Evolutionary conservation across 208 protist genomes (phyloP).

Genomic region (Hexamita inflata): DNA sequence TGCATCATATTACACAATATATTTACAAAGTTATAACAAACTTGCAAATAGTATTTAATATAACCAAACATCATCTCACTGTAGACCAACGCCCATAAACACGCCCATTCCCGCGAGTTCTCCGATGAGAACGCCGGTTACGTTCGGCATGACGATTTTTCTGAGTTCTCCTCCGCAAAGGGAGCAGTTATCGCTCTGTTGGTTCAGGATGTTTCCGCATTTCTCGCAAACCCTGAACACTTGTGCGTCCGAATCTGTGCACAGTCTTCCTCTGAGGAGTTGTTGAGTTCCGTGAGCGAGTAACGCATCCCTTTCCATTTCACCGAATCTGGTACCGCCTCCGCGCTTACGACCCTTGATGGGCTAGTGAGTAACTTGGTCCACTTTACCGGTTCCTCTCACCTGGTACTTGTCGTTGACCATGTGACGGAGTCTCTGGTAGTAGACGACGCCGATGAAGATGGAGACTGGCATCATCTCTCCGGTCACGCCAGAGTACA

Average conservation of each 20-base stretch:
- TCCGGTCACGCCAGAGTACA: constrained; percentile 72
- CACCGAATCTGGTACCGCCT: constrained; percentile 94
- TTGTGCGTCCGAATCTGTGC: constrained; percentile 62
- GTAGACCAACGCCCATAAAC: constrained; percentile 42
- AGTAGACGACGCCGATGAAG: constrained; percentile 83
- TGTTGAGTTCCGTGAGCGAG: constrained; percentile 91
- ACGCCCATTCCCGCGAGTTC: constrained; percentile 72
- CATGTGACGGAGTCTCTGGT: constrained; percentile 98
- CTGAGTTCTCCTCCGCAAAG: constrained; percentile 4
- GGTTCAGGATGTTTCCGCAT: constrained; percentile 38
- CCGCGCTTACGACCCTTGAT: constrained; percentile 72
- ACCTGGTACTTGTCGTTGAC: constrained; percentile 98
- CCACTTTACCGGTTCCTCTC: constrained; percentile 70
- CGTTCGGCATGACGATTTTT: constrained; percentile 53
- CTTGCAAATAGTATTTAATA: no score
- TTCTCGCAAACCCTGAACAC: constrained; percentile 39
- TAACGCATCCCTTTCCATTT: constrained; percentile 99
- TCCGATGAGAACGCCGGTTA: constrained; percentile 58
- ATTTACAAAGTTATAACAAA: no score
- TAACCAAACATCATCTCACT: no score
- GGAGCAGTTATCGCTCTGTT: constrained; percentile 12
- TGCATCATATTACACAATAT: no score
- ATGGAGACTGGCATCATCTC: constrained; percentile 81
- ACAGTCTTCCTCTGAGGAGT: constrained; percentile 87
- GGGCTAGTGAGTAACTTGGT: constrained; percentile 86